Conservation (phyloP, 176 grass and related monocot species). For the Triticum timopheevii region DNA sequence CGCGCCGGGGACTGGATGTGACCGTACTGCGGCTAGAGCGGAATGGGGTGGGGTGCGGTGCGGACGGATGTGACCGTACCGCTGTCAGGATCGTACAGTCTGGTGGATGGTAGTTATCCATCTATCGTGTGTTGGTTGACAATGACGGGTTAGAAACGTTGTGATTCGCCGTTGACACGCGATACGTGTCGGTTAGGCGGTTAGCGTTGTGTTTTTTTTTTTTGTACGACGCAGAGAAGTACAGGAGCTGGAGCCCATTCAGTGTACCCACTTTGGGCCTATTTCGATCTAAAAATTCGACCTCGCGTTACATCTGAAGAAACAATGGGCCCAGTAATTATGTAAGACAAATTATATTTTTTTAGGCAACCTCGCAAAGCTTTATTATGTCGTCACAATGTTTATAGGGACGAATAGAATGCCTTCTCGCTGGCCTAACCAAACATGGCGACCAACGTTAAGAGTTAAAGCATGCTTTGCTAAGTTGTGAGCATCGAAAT, state of each 20-base stretch:
- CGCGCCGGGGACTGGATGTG: conserved; percentile 25
- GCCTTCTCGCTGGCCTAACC: too few relatives aligned
- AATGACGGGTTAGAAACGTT: not conserved
- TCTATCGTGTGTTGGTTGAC: not conserved
- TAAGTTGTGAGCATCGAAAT: too few relatives aligned
- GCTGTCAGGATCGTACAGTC: not conserved
- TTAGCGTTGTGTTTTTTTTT: not conserved
- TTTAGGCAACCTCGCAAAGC: too few relatives aligned
- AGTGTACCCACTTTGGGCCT: not conserved
- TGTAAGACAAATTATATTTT: not conserved
- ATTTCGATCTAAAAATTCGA: not conserved
- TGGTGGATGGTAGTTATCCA: not conserved
- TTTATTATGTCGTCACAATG: too few relatives aligned
- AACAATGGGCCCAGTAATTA: not conserved
- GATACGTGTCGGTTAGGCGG: conserved; percentile 3
- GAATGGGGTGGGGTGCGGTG: not conserved
- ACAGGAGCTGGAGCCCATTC: too few relatives aligned
- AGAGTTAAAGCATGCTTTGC: too few relatives aligned
- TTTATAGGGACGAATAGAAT: too few relatives aligned
- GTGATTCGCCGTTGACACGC: not conserved
- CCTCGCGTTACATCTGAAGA: not conserved
- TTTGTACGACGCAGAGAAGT: not conserved
- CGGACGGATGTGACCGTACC: conserved; percentile 36
- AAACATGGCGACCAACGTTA: too few relatives aligned
- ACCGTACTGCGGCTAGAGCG: not conserved